A percentile compares a stretch with the other conserved stretches of the same genome.
phyloP scores from a whole-genome alignment of 495 filamentous ascomycete genomes.

The Aspergillus carlsbadensis region DNA sequence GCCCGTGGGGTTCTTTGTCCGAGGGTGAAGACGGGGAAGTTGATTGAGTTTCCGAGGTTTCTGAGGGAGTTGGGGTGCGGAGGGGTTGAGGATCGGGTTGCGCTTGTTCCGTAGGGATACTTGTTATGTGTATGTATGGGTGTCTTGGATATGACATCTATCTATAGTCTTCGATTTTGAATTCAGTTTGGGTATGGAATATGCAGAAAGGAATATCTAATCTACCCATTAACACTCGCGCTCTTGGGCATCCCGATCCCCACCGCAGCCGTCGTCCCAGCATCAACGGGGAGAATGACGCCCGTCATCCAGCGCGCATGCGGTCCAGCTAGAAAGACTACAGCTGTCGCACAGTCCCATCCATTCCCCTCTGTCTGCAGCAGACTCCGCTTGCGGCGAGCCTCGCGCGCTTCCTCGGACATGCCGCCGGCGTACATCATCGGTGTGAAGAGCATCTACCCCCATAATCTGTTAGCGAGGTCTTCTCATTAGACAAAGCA shows the following conservation, averaged over 20 bases:
- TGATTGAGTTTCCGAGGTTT: constrained; percentile 19
- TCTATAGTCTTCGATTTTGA: too few relatives aligned
- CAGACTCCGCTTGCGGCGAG: constrained; percentile 48
- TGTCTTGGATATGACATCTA: too few relatives aligned
- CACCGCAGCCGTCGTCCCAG: constrained; percentile 41
- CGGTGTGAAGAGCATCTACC: constrained; percentile 55
- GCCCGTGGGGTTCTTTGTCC: constrained; percentile 15
- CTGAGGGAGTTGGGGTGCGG: constrained; percentile 20
- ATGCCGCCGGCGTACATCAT: constrained; percentile 57
- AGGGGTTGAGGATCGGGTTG: constrained; percentile 21
- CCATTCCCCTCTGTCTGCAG: constrained; percentile 54
- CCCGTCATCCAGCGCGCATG: constrained; percentile 53
- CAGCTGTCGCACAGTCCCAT: constrained; percentile 46
- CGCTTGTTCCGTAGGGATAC: constrained; percentile 1
- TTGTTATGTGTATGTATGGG: background rate
- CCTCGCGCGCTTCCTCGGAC: constrained; percentile 46
- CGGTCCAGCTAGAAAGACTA: constrained; percentile 44
- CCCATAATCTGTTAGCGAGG: background rate
- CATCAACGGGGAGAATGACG: constrained; percentile 48
- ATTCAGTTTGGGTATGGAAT: too few relatives aligned
- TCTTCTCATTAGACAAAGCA: too few relatives aligned
- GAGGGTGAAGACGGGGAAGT: constrained; percentile 15
- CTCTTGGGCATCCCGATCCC: constrained; percentile 21
- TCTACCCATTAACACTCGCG: constrained; percentile 10
- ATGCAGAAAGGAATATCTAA: background rate